These are phyloP conservation scores for Arctostaphylos glauca DNA, from an alignment of 148 eudicot genomes.

Conservation along the genomic window DNA sequence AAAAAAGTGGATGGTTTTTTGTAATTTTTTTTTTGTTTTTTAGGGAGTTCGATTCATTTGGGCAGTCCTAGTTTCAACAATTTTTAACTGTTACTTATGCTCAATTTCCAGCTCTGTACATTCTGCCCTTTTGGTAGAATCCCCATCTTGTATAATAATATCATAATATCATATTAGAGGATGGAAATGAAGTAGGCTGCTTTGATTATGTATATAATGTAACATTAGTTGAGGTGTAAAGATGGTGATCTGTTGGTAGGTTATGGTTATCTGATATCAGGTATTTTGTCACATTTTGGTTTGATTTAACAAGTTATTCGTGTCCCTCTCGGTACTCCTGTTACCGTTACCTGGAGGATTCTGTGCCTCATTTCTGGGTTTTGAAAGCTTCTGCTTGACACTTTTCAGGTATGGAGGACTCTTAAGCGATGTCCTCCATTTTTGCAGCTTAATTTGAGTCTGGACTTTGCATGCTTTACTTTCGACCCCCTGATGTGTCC, in stretches of 20 bases:
- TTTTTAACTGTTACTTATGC: conserved; percentile 13
- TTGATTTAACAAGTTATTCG: background rate
- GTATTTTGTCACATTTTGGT: background rate
- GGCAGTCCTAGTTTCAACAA: conserved; percentile 9
- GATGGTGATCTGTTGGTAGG: conserved; percentile 8
- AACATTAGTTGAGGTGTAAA: conserved; percentile 20
- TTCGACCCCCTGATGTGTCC: background rate
- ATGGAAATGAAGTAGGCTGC: conserved; percentile 12
- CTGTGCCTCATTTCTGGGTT: background rate
- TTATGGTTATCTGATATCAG: background rate
- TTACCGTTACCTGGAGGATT: background rate
- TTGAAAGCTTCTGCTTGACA: background rate
- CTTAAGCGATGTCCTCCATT: background rate
- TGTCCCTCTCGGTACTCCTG: background rate
- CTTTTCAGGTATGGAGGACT: background rate
- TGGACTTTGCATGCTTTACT: background rate
- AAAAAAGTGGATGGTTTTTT: background rate
- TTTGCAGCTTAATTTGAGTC: background rate
- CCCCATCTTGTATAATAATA: conserved; percentile 15
- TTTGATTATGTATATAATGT: conserved; percentile 15
- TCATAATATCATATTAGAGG: background rate
- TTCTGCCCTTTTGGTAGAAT: conserved; percentile 13
- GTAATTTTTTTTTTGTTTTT: background rate
- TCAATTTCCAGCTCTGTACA: conserved; percentile 20
- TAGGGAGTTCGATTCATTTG: conserved; percentile 15